Conservation (phyloP, 345 rosid genomes). For the rapeseed (Brassica napus) region DNA sequence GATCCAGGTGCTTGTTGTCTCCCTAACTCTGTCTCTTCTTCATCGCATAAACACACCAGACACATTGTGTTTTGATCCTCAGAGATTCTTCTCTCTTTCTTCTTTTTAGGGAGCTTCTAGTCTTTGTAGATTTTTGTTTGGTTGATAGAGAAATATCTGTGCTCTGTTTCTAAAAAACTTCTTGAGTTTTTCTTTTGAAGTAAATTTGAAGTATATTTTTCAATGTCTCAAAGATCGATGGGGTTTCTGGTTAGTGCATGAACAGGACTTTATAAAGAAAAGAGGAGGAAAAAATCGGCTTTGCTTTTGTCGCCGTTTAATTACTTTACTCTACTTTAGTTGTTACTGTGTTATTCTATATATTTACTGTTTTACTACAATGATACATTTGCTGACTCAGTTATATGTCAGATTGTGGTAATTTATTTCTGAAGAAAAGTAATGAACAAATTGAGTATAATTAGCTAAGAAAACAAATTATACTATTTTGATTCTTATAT, state of each 20-base stretch:
- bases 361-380: constrained; percentile 5
- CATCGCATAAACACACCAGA: constrained; percentile 54
- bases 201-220: not conserved
- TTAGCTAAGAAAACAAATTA: not conserved
- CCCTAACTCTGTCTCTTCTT: constrained; percentile 63
- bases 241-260: constrained; percentile 27
- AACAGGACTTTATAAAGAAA: constrained; percentile 31
- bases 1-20: constrained; percentile 75
- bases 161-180: constrained; percentile 13
- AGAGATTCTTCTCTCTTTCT: constrained; percentile 15
- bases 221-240: not conserved
- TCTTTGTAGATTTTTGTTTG: not conserved
- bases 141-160: not conserved
- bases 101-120: not conserved
- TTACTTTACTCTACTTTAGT: not conserved
- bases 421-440: constrained; percentile 5
- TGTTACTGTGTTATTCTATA: not conserved
- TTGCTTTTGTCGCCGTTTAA: constrained; percentile 26
- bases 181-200: constrained; percentile 19
- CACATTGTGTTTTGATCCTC: constrained; percentile 48
- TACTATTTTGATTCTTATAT: too few species aligned
- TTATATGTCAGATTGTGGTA: constrained; percentile 18
- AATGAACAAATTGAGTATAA: not conserved
- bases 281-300: constrained; percentile 25
- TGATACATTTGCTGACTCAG: constrained; percentile 12